Percentiles rank a stretch among this genome's conserved stretches.
Conservation (phyloP, 1,284 basidiomycete genomes). For the Trichosporon sp. region DNA sequence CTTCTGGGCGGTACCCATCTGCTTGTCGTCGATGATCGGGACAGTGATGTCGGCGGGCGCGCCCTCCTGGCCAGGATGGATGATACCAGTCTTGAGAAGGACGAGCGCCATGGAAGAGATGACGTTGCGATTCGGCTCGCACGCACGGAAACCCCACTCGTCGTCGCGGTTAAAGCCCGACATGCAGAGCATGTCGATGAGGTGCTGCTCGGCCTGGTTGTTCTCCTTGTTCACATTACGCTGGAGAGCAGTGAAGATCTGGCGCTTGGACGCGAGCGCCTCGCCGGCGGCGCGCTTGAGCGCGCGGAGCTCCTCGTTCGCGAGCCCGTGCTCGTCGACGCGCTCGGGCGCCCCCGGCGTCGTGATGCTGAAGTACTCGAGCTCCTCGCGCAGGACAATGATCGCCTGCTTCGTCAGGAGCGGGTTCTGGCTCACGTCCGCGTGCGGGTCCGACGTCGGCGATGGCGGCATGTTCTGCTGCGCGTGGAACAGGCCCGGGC, state of each 20-base stretch:
- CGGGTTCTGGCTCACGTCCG: conserved; percentile 71
- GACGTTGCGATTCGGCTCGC: conserved; percentile 93
- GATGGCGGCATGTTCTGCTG: conserved; percentile 74
- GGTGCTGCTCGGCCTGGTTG: conserved; percentile 96
- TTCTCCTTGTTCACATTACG: conserved; percentile 99
- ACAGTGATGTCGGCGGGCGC: conserved; percentile 33
- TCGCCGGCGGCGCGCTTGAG: conserved; percentile 82
- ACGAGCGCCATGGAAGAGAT: conserved; percentile 98
- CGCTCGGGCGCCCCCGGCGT: conserved; percentile 56
- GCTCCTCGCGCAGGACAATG: conserved; percentile 94
- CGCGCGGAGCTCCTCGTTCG: conserved; percentile 72
- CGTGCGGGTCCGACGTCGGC: conserved; percentile 36
- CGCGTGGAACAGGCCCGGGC: conserved; percentile 73
- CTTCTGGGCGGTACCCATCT: conserved; percentile 98
- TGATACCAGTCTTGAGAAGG: conserved; percentile 93
- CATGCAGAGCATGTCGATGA: conserved; percentile 99
- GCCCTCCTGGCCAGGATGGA: conserved; percentile 61
- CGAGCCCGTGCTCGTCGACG: conserved; percentile 73
- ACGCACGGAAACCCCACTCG: conserved; percentile 93
- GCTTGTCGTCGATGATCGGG: conserved; percentile 71
- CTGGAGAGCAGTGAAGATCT: conserved; percentile 97
- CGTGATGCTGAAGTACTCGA: conserved; percentile 93
- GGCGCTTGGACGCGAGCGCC: conserved; percentile 81
- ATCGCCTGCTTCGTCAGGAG: conserved; percentile 95
- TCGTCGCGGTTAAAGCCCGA: conserved; percentile 96